Evolutionary conservation across 2,329 filamentous ascomycete genomes (phyloP).

Genomic region (Cryoendolithus antarcticus): DNA sequence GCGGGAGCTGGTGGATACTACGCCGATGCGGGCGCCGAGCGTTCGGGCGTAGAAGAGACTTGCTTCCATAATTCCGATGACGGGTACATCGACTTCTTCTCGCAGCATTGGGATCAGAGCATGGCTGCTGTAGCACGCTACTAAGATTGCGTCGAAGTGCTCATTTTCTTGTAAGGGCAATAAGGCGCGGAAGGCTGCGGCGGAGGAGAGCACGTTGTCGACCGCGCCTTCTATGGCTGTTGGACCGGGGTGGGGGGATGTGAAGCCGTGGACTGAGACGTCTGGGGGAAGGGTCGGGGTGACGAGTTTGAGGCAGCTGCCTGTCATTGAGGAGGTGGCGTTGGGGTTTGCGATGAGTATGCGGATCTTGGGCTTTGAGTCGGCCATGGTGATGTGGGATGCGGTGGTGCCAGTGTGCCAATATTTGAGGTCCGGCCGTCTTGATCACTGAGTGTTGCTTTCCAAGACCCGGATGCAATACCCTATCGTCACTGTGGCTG

Average conservation of each 20-base stretch:
- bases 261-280: conserved; percentile 39
- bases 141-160: conserved; percentile 34
- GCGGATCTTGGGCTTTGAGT: conserved; percentile 14
- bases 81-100: conserved; percentile 33
- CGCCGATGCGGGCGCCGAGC: conserved; percentile 35
- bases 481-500: too few species aligned
- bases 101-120: conserved; percentile 34
- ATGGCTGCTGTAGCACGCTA: conserved; percentile 39
- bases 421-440: too few species aligned
- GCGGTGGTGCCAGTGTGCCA: too few species aligned
- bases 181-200: conserved; percentile 35
- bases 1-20: conserved; percentile 30
- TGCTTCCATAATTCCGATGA: conserved; percentile 41
- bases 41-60: conserved; percentile 38
- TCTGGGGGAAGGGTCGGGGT: conserved; percentile 33
- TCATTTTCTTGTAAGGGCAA: conserved; percentile 28
- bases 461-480: too few species aligned
- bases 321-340: conserved; percentile 35
- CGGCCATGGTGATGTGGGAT: too few species aligned
- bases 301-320: conserved; percentile 34
- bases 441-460: too few species aligned
- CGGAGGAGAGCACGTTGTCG: conserved; percentile 39
- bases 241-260: conserved; percentile 36
- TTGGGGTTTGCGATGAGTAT: conserved; percentile 40
- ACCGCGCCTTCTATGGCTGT: conserved; percentile 40